Conservation (phyloP, 2,329 filamentous ascomycete genomes). For the Colletotrichum chlorophyti region DNA sequence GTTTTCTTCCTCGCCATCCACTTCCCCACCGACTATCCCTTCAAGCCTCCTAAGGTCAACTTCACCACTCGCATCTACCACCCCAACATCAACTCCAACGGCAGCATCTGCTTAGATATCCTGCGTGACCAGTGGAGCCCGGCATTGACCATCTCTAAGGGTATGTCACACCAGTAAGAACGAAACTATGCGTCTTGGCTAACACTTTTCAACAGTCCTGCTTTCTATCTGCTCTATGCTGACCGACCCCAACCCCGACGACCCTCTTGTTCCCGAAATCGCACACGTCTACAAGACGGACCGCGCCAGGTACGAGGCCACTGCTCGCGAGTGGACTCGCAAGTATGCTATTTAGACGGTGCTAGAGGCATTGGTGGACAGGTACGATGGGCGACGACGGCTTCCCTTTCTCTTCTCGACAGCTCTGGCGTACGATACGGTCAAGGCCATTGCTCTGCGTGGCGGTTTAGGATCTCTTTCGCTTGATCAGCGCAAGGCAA, state of each 20-base stretch:
- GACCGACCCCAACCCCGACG: constrained; percentile 98
- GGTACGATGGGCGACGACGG: constrained; percentile 26
- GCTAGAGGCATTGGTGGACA: constrained; percentile 26
- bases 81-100: constrained; percentile 99
- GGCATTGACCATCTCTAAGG: constrained; percentile 97
- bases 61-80: constrained; percentile 99
- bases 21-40: constrained; percentile 99
- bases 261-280: constrained; percentile 98
- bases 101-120: constrained; percentile 98
- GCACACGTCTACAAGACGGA: constrained; percentile 99
- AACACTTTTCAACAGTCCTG: constrained; percentile 70
- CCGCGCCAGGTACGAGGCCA: constrained; percentile 92
- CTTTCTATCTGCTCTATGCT: constrained; percentile 99
- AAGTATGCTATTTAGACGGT: constrained; percentile 89
- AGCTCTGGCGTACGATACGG: constrained; percentile 28
- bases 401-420: constrained; percentile 27
- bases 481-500: constrained; percentile 14
- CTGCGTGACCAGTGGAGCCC: constrained; percentile 99
- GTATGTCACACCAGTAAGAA: too few species aligned
- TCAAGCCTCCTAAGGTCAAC: constrained; percentile 99
- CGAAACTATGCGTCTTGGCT: too few species aligned
- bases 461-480: constrained; percentile 27
- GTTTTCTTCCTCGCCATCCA: constrained; percentile 99
- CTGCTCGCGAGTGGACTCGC: constrained; percentile 96
- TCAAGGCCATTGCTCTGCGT: constrained; percentile 29